Base-by-base conservation (phyloP, 805 yeast genomes). In the Candida vaughaniae region DNA sequence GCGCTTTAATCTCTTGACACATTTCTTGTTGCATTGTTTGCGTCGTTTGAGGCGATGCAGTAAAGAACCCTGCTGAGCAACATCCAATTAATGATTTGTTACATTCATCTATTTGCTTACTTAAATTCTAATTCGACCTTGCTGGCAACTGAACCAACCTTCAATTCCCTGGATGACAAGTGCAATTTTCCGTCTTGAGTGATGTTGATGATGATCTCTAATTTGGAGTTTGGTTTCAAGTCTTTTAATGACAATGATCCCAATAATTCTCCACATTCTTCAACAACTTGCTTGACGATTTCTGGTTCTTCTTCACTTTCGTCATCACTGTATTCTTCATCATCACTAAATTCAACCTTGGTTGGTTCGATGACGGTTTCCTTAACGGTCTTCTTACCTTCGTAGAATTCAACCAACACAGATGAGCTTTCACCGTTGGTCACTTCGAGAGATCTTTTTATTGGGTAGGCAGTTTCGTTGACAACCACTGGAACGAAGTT, bases 381-480 rank as follows among this genome's bases (percentile, higher is more conserved):
- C 67, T 82, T 81, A 52, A 90, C 71, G 51, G 85, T 77, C 58
- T 90, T 78, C 62, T 83, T 82, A 63, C 93, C 96, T 69, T 90
- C 97, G 62, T 74, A 82, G 47, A 93, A 75, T 57, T 82, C 80
- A 43, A 93, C 62, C 36, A 80, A 66, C 29, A 80, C 85, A 17
- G 60, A 49, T 41, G 81, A 73, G 35, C 74, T 81, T 31, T 71
- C 75, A 35, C 82, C 80, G 52, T 78, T 77, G 47, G 76, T 71
- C 50, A 91, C 73, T 35, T 77, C 68, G 43, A 85, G 52, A 11
- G 87, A 69, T 66, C 82, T 85, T 66, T 87, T 85, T 56, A 87
- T 85, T 49, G 99, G 99, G 63, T 81, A 80, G 19, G 96, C 86
- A 37, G 98, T 86, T 68, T 89, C 91, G 35, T 80, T 77, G 43